phyloP scores from a whole-genome alignment of 768 basidiomycete species.

The Lentinula detonsa region DNA sequence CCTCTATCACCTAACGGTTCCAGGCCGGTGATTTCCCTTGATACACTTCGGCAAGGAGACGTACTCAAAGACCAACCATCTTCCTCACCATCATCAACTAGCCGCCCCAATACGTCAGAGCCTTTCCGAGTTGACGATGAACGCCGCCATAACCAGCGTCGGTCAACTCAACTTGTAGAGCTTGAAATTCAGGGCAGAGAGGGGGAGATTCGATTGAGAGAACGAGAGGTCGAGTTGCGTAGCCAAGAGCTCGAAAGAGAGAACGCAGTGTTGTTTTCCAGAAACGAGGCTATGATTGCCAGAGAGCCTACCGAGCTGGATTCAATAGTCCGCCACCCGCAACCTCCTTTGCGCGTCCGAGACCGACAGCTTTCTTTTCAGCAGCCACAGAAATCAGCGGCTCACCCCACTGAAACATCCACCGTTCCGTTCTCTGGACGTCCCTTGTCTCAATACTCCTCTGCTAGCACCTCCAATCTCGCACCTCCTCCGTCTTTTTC shows the following conservation, averaged over 20 bases:
- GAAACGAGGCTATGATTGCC: constrained; percentile 5
- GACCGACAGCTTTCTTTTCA: constrained; percentile 29
- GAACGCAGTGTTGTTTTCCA: constrained; percentile 30
- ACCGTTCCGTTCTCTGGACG: constrained; percentile 10
- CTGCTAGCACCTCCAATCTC: constrained; percentile 38
- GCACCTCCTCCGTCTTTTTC: constrained; percentile 22
- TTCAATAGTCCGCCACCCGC: constrained; percentile 6
- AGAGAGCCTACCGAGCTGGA: constrained; percentile 13
- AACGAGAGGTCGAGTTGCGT: constrained; percentile 48
- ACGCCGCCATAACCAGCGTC: constrained; percentile 28
- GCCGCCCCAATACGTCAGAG: background rate
- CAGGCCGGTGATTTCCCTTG: constrained; percentile 14
- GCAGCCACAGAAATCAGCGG: constrained; percentile 16
- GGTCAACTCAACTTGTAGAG: constrained; percentile 45
- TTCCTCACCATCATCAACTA: constrained; percentile 1
- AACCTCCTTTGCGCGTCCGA: constrained; percentile 9
- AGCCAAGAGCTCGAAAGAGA: constrained; percentile 55
- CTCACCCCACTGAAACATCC: constrained; percentile 4
- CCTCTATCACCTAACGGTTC: constrained; percentile 27
- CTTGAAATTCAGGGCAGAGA: constrained; percentile 53
- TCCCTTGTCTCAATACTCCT: constrained; percentile 17
- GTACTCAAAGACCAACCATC: constrained; percentile 9
- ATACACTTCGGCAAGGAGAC: constrained; percentile 17
- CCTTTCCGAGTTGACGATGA: background rate
- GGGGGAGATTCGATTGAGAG: constrained; percentile 42